Percentiles rank a stretch among this genome's conserved stretches.
phyloP scores from a whole-genome alignment of 257 asterid genomes.

The Anisodus acutangulus region DNA sequence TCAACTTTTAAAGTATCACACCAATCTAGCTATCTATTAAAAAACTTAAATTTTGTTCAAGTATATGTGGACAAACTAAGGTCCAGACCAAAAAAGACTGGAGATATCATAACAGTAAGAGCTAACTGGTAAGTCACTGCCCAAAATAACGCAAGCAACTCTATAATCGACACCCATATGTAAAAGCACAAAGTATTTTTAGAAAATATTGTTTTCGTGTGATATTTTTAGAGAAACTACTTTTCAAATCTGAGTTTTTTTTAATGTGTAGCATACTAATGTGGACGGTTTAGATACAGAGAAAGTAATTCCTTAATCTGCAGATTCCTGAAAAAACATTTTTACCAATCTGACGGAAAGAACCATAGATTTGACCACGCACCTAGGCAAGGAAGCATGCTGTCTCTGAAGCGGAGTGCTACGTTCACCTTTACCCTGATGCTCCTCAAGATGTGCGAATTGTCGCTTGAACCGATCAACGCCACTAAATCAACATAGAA shows the following conservation, averaged over 20 bases:
- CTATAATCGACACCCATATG: neutral
- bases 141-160: neutral
- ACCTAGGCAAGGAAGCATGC: slow-evolving; percentile 94
- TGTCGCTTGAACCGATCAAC: slow-evolving; percentile 96
- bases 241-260: too few species aligned
- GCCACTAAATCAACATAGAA: slow-evolving; percentile 57
- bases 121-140: slow-evolving; percentile 4
- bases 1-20: neutral
- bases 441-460: slow-evolving; percentile 96
- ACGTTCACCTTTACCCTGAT: slow-evolving; percentile 77
- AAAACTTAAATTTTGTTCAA: neutral
- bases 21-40: neutral
- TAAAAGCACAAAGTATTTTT: too few species aligned
- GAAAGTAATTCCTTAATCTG: neutral
- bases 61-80: slow-evolving; percentile 1
- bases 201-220: too few species aligned
- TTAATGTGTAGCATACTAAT: too few species aligned
- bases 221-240: too few species aligned
- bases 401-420: slow-evolving; percentile 74
- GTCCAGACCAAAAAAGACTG: too few species aligned
- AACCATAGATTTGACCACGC: slow-evolving; percentile 29
- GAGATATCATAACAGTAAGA: too few species aligned
- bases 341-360: neutral
- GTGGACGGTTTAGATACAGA: neutral
- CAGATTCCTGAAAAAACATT: neutral